Conservation (phyloP, 257 asterid species). For the Ajuga chamaepitys region DNA sequence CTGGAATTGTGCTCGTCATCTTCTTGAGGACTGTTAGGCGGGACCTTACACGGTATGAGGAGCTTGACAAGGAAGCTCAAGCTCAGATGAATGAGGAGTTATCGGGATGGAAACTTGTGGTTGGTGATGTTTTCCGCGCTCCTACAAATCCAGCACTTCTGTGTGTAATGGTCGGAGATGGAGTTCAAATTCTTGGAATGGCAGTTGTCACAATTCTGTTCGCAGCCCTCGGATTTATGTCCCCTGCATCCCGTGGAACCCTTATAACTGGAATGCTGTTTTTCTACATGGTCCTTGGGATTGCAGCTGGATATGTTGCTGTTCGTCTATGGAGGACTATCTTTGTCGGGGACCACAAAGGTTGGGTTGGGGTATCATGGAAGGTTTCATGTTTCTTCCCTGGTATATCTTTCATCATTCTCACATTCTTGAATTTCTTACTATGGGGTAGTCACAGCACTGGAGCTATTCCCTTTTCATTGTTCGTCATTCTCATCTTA, state of each 20-base stretch:
- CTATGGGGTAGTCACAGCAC: conserved; percentile 85
- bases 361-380: conserved; percentile 78
- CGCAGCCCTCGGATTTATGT: conserved; percentile 87
- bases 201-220: conserved; percentile 67
- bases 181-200: conserved; percentile 84
- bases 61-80: conserved; percentile 84
- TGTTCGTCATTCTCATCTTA: conserved; percentile 60
- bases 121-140: conserved; percentile 74
- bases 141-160: conserved; percentile 61
- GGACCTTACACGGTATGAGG: conserved; percentile 75
- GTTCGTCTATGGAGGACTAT: conserved; percentile 83
- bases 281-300: conserved; percentile 73
- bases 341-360: conserved; percentile 57
- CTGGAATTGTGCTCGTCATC: conserved; percentile 79
- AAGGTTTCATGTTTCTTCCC: conserved; percentile 79
- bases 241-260: conserved; percentile 86
- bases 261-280: conserved; percentile 72
- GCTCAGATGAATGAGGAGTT: conserved; percentile 90
- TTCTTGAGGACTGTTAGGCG: conserved; percentile 76
- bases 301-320: conserved; percentile 74
- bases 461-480: conserved; percentile 81
- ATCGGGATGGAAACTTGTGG: conserved; percentile 84
- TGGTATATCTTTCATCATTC: conserved; percentile 58
- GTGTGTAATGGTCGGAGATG: conserved; percentile 81
- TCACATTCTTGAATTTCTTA: conserved; percentile 62